Percentiles rank a stretch among this genome's conserved stretches.
These are phyloP conservation scores for Echria macrotheca DNA, from an alignment of 495 filamentous ascomycete species.

Conservation along the genomic window DNA sequence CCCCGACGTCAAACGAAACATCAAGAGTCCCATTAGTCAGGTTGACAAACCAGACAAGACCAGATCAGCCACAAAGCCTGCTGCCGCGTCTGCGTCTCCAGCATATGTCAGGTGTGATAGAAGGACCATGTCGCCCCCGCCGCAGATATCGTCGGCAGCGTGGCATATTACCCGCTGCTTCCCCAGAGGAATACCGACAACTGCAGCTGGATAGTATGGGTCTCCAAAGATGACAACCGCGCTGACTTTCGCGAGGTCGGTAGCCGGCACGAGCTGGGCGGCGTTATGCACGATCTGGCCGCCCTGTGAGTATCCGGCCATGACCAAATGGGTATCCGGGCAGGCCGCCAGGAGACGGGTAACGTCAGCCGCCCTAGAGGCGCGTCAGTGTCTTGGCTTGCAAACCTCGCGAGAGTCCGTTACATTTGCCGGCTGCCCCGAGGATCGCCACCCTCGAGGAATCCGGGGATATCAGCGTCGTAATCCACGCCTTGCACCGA, in stretches of 20 bases:
- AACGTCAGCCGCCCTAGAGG: slow-evolving; percentile 43
- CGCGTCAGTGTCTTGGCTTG: background rate
- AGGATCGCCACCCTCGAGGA: slow-evolving; percentile 41
- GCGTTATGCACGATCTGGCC: slow-evolving; percentile 50
- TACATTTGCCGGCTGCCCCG: slow-evolving; percentile 34
- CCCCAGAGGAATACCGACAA: slow-evolving; percentile 38
- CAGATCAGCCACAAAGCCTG: slow-evolving; percentile 35
- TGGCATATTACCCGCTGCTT: slow-evolving; percentile 51
- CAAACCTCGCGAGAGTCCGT: background rate
- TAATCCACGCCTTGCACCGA: slow-evolving; percentile 57
- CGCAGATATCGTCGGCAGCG: slow-evolving; percentile 49
- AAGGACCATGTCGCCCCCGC: slow-evolving; percentile 43
- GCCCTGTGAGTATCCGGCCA: slow-evolving; percentile 57
- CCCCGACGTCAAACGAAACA: background rate
- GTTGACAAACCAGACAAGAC: background rate
- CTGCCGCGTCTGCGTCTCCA: slow-evolving; percentile 41
- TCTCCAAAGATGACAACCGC: slow-evolving; percentile 55
- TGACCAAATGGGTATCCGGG: slow-evolving; percentile 56
- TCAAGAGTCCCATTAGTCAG: background rate
- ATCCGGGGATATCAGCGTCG: slow-evolving; percentile 33
- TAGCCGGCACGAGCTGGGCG: slow-evolving; percentile 29
- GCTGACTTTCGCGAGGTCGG: slow-evolving; percentile 27
- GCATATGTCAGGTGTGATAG: slow-evolving; percentile 50
- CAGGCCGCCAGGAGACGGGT: slow-evolving; percentile 44
- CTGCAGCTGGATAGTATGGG: slow-evolving; percentile 39